Evolutionary conservation across 192 early-diverging fungal genomes (phyloP), one percentile per base, ranked within the genome.

Genomic region (Gonapodya prolifera): DNA sequence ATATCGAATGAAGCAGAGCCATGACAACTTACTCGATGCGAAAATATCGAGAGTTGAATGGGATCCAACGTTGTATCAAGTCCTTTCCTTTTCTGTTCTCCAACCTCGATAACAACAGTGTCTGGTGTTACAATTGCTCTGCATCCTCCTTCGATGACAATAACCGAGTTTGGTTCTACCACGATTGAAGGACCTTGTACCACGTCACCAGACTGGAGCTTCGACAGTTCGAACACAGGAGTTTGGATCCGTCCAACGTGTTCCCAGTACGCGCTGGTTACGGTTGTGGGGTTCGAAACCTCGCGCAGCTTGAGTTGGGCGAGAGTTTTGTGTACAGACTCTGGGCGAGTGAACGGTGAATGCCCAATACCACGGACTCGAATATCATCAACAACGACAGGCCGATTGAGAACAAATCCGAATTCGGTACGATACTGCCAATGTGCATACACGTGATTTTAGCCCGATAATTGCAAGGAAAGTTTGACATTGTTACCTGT

Each of bases 181-280:
- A 99, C 88, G n/a, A 99, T 84, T 0, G 94, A 90, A 0, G 97
- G 97, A 0, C 97, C 97, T 32, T 70, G 1, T n/a, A 98, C 81
- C 2, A 86, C 82, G 69, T 88, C 86, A 0, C 96, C 96, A 0
- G 89, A 79, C 0, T 77, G 45, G 17, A 98, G 81, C 17, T 89
- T 76, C 28, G 86, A 79, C 0, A 99, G 82, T 45, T 87, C 69
- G 76, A 90, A 94, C 1, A 96, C 89, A 0, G 94, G 91, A 2
- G 93, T 92, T 1, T 88, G 35, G 34, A 84, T 80, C 35, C 85
- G 75, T 1, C 94, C 85, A 30, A 91, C 92, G 23, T 69, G 77
- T 33, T 84, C 91, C 86, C 94, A 99, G 83, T 94, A 99, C 76
- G 92, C 89, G 1, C 84, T 81, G 0, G 77, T 33, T 1, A 61